Percentiles rank a stretch among this genome's conserved stretches.
Conservation (phyloP, 164 flowering plant genomes). For the Tetracentron sinense region DNA sequence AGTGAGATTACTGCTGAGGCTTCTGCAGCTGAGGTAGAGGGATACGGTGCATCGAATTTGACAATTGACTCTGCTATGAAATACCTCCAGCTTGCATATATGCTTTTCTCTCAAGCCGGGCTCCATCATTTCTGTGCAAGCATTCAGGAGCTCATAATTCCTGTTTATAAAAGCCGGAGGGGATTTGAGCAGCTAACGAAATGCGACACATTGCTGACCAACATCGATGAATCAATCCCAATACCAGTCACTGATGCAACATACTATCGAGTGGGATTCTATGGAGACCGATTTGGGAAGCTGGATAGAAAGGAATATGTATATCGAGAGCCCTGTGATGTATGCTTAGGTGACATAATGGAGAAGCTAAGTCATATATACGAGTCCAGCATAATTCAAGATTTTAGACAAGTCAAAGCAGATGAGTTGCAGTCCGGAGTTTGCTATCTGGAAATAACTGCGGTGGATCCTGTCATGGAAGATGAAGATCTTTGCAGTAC, state of each 20-base stretch:
- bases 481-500: constrained; percentile 97
- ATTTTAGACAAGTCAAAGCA: constrained; percentile 95
- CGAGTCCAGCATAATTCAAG: constrained; percentile 86
- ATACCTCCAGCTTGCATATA: constrained; percentile 93
- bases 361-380: constrained; percentile 95
- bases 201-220: constrained; percentile 88
- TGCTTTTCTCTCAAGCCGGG: constrained; percentile 96
- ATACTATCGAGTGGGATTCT: constrained; percentile 92
- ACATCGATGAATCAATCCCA: constrained; percentile 92
- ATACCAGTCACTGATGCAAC: constrained; percentile 97
- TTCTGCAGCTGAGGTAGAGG: constrained; percentile 98
- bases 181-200: constrained; percentile 95
- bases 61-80: constrained; percentile 98
- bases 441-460: constrained; percentile 93
- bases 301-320: constrained; percentile 81
- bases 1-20: constrained; percentile 79
- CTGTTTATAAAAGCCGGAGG: constrained; percentile 92
- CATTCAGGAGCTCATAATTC: constrained; percentile 93
- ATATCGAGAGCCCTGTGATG: constrained; percentile 95
- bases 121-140: constrained; percentile 94
- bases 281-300: constrained; percentile 85
- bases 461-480: constrained; percentile 97
- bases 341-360: constrained; percentile 96
- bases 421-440: constrained; percentile 91
- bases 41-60: constrained; percentile 98